phyloP scores from a whole-genome alignment of 1,284 basidiomycete species.

The Clitocybe nebularis region DNA sequence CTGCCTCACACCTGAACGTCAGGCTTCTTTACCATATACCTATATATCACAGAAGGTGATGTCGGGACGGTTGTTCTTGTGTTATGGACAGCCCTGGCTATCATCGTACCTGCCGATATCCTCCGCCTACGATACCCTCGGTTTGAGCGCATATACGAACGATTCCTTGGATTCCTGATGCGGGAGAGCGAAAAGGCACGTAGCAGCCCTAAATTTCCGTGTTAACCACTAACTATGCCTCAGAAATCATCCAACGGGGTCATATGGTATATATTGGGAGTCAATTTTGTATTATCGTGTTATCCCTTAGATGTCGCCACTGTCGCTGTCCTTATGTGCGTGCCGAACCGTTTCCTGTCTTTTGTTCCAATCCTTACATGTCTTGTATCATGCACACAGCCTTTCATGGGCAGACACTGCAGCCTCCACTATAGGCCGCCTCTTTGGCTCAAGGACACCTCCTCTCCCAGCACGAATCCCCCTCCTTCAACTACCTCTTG shows the following conservation, averaged over 20 bases:
- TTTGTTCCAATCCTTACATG: not conserved
- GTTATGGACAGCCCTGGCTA: slow-evolving; percentile 64
- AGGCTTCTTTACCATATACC: slow-evolving; percentile 85
- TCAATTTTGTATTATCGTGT: slow-evolving; percentile 74
- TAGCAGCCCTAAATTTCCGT: slow-evolving; percentile 6
- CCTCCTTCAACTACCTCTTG: slow-evolving; percentile 67
- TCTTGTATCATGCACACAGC: slow-evolving; percentile 34
- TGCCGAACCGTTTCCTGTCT: slow-evolving; percentile 15
- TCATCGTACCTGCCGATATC: slow-evolving; percentile 76
- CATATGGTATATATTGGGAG: slow-evolving; percentile 94
- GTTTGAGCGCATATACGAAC: slow-evolving; percentile 80
- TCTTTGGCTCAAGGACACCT: slow-evolving; percentile 77
- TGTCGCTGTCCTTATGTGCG: slow-evolving; percentile 85
- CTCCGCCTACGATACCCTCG: slow-evolving; percentile 68
- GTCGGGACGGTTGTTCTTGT: slow-evolving; percentile 57
- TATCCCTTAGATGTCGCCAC: slow-evolving; percentile 88
- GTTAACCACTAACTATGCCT: slow-evolving; percentile 1
- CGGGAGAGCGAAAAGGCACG: slow-evolving; percentile 84
- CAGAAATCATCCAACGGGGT: slow-evolving; percentile 81
- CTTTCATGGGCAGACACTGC: slow-evolving; percentile 97
- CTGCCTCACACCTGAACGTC: slow-evolving; percentile 5
- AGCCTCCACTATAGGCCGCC: slow-evolving; percentile 88
- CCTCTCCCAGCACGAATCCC: slow-evolving; percentile 55
- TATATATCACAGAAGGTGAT: slow-evolving; percentile 61
- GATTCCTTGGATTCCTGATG: slow-evolving; percentile 85